These are phyloP conservation scores for Drechslera avenae DNA, from an alignment of 2,329 filamentous ascomycete species.

Conservation along the genomic window DNA sequence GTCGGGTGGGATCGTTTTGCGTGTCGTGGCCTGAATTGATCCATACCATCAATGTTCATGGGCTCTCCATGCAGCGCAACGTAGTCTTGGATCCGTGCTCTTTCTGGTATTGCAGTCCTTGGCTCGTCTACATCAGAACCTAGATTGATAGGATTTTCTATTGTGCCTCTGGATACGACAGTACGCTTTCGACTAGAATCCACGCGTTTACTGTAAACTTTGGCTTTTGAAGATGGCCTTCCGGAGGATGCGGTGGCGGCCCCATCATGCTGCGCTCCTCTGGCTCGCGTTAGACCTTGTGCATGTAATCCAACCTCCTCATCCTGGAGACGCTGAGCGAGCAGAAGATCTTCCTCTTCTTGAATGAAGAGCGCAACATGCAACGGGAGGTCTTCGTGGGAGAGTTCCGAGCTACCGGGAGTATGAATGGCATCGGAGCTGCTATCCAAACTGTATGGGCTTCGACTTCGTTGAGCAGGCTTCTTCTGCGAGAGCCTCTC, in stretches of 20 bases:
- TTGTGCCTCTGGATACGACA: conserved; percentile 6
- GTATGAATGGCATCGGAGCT: not conserved
- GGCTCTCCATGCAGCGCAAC: conserved; percentile 3
- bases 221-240: not conserved
- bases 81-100: not conserved
- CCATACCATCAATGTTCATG: conserved; percentile 1
- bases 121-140: conserved; percentile 9
- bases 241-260: not conserved
- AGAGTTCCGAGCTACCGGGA: not conserved
- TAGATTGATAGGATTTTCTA: conserved; percentile 14
- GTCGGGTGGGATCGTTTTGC: too few species aligned
- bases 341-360: conserved; percentile 10
- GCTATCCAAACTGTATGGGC: not conserved
- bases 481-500: not conserved
- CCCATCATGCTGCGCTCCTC: not conserved
- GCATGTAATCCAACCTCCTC: not conserved
- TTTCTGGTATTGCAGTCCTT: not conserved
- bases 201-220: not conserved
- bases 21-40: not conserved
- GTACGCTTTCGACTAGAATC: not conserved
- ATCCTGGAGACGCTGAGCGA: not conserved
- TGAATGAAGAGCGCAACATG: not conserved
- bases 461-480: not conserved
- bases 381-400: not conserved
- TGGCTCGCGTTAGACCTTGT: not conserved